Percentiles rank a stretch among this genome's conserved stretches.
phyloP scores from a whole-genome alignment of 176 grass and related monocot species.

The Musa beccarii region DNA sequence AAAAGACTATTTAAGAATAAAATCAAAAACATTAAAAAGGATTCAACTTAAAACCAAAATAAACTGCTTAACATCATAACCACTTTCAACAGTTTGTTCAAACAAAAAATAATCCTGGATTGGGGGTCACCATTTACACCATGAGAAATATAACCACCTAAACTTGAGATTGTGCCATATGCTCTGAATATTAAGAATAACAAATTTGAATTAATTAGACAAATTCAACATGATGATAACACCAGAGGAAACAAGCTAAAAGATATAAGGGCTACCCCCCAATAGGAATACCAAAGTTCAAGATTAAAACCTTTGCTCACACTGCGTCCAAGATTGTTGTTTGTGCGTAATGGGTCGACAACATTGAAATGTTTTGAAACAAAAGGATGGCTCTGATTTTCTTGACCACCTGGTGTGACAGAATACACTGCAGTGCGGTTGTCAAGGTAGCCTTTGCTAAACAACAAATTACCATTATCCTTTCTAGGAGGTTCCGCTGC shows the following conservation, averaged over 20 bases:
- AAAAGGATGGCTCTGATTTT: conserved; percentile 60
- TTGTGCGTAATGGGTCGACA: conserved; percentile 80
- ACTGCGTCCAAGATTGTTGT: conserved; percentile 93
- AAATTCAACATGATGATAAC: neutral
- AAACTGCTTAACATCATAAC: neutral
- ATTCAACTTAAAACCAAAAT: neutral
- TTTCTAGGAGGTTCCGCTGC: conserved; percentile 59
- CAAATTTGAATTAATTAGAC: neutral
- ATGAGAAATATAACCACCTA: neutral
- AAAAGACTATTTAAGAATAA: neutral
- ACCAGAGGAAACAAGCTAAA: neutral
- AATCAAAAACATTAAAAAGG: neutral
- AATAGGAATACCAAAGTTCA: neutral
- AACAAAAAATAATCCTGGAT: neutral
- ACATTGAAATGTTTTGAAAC: conserved; percentile 92
- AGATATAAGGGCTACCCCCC: neutral
- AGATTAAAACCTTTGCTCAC: conserved; percentile 70
- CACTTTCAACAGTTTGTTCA: neutral
- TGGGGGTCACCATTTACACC: neutral
- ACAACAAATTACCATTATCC: conserved; percentile 59
- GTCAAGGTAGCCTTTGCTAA: conserved; percentile 66
- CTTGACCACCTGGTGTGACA: conserved; percentile 44
- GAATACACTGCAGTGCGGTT: conserved; percentile 39
- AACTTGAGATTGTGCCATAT: neutral
- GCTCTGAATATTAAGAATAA: neutral